A percentile compares a stretch with the other conserved stretches of the same genome.
Evolutionary conservation across 2,329 filamentous ascomycete genomes (phyloP).

Genomic region (Colletotrichum coccodes): DNA sequence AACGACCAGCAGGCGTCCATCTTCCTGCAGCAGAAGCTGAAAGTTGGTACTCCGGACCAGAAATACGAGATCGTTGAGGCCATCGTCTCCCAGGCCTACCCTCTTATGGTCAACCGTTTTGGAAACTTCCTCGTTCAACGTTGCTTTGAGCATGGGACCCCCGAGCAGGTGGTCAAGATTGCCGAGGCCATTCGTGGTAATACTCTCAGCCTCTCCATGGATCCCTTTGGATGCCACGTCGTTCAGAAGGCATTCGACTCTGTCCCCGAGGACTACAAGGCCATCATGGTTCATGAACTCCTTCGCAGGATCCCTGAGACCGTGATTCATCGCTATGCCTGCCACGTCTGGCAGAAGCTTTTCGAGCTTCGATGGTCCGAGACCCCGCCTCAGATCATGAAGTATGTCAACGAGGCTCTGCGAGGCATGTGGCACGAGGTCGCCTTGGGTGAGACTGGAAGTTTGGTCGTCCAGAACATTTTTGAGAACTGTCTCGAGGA

Average conservation of each 20-base stretch:
- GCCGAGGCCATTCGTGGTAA: constrained; percentile 94
- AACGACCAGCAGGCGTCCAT: constrained; percentile 99
- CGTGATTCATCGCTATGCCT: constrained; percentile 97
- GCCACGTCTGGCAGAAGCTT: constrained; percentile 99
- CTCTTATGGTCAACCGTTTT: constrained; percentile 97
- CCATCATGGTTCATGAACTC: constrained; percentile 98
- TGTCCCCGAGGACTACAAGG: constrained; percentile 97
- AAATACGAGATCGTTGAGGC: constrained; percentile 98
- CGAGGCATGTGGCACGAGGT: constrained; percentile 99
- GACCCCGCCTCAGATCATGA: constrained; percentile 97
- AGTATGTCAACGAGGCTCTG: constrained; percentile 94
- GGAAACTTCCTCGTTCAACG: constrained; percentile 98
- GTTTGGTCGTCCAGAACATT: constrained; percentile 98
- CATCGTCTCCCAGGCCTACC: constrained; percentile 94
- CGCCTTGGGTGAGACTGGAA: constrained; percentile 95
- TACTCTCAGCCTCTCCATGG: constrained; percentile 95
- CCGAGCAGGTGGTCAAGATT: constrained; percentile 94
- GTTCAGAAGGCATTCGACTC: constrained; percentile 99
- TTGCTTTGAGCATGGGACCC: constrained; percentile 97
- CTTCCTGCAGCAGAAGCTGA: constrained; percentile 98
- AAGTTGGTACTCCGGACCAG: constrained; percentile 92
- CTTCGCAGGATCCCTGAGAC: constrained; percentile 96
- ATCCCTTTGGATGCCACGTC: constrained; percentile 97
- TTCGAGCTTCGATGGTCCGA: constrained; percentile 97
- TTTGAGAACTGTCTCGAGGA: constrained; percentile 99